phyloP scores from a whole-genome alignment of 2,329 filamentous ascomycete species.

The Fusarium mundagurra region DNA sequence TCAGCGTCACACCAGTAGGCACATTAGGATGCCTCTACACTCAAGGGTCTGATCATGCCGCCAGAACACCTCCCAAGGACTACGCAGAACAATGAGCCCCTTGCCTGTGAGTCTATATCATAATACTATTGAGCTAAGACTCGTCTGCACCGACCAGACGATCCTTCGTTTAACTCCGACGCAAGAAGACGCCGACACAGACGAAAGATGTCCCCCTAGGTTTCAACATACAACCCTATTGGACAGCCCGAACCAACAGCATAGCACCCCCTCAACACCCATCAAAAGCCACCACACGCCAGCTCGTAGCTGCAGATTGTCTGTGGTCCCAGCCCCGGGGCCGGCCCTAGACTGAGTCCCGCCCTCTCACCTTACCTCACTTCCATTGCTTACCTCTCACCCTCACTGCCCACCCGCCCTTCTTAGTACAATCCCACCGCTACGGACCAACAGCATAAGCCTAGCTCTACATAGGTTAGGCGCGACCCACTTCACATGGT shows the following conservation, averaged over 20 bases:
- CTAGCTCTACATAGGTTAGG: slow-evolving; percentile 19
- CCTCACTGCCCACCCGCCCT: background rate
- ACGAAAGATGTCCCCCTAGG: slow-evolving; percentile 26
- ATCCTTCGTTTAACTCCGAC: slow-evolving; percentile 31
- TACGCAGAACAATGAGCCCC: background rate
- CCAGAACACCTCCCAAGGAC: background rate
- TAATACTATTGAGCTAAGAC: slow-evolving; percentile 15
- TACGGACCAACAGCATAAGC: slow-evolving; percentile 37
- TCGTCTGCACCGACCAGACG: slow-evolving; percentile 1
- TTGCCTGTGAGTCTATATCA: slow-evolving; percentile 1
- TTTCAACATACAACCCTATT: slow-evolving; percentile 19
- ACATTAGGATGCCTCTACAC: too few species aligned
- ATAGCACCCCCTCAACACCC: slow-evolving; percentile 20
- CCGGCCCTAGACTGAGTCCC: slow-evolving; percentile 35
- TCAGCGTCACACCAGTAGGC: background rate
- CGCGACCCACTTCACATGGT: slow-evolving; percentile 14
- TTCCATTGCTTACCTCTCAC: background rate
- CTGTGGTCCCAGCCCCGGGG: slow-evolving; percentile 31
- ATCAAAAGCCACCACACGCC: background rate
- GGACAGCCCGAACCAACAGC: slow-evolving; percentile 28
- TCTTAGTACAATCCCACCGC: slow-evolving; percentile 25
- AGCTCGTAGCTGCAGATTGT: slow-evolving; percentile 34
- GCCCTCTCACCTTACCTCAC: slow-evolving; percentile 21
- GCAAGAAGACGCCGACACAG: slow-evolving; percentile 27
- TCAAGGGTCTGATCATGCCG: background rate